phyloP scores from a whole-genome alignment of 495 filamentous ascomycete species.

The Trichoderma parareesei region DNA sequence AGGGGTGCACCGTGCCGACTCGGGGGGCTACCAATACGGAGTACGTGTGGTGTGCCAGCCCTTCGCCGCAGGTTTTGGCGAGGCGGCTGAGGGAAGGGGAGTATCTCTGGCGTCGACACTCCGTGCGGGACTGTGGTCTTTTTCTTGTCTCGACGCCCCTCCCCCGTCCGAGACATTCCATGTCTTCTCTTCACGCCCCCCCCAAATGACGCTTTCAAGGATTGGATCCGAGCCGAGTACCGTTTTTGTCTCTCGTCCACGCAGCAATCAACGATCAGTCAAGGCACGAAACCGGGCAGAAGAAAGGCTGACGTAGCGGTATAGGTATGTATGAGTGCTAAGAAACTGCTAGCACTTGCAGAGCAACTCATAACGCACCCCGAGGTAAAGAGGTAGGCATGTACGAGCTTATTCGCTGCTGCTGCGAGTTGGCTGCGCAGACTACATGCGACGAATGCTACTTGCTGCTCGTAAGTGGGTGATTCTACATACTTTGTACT shows the following conservation, averaged over 20 bases:
- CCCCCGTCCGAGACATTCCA: slow-evolving; percentile 8
- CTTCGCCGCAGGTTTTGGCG: neutral
- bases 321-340: neutral
- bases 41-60: neutral
- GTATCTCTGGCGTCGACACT: neutral
- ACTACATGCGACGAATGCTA: neutral
- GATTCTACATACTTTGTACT: too few relatives aligned
- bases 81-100: neutral
- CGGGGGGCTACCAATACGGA: neutral
- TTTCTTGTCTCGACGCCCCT: neutral
- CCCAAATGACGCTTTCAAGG: neutral
- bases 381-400: neutral
- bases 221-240: neutral
- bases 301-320: neutral
- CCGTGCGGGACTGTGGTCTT: neutral
- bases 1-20: neutral
- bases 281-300: too few relatives aligned
- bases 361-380: too few relatives aligned
- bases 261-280: neutral
- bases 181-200: neutral
- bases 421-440: too few relatives aligned
- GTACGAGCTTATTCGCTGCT: too few relatives aligned
- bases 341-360: neutral
- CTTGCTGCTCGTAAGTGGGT: too few relatives aligned
- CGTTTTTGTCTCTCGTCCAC: slow-evolving; percentile 6